Conservation (phyloP, 164 flowering plant genomes). For the Annona squamosa region DNA sequence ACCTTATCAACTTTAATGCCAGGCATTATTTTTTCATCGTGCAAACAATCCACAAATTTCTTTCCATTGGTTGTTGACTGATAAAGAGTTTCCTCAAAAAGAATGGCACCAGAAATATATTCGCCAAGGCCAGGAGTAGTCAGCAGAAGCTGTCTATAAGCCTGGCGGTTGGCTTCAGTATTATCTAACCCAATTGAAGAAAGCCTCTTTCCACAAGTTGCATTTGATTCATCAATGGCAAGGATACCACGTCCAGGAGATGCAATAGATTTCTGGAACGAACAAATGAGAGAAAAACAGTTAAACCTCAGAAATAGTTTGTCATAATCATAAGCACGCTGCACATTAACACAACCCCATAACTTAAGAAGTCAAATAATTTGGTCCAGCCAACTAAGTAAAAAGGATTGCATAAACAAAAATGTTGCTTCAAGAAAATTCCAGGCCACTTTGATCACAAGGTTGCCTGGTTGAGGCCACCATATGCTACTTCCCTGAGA, state of each 20-base stretch:
- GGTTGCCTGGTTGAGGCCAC: not conserved
- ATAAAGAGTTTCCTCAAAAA: constrained; percentile 87
- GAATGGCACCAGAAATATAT: constrained; percentile 80
- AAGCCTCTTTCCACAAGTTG: constrained; percentile 80
- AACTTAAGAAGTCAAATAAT: not conserved
- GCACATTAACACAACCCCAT: not conserved
- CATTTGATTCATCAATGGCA: constrained; percentile 84
- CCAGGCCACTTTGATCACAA: not conserved
- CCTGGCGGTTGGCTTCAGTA: constrained; percentile 71
- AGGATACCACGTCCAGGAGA: constrained; percentile 84
- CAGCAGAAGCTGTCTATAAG: constrained; percentile 70
- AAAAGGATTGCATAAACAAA: no score
- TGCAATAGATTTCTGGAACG: constrained; percentile 61
- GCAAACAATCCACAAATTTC: constrained; percentile 70
- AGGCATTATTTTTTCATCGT: constrained; percentile 61
- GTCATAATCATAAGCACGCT: not conserved
- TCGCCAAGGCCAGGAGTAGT: constrained; percentile 82
- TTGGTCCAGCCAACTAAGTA: not conserved
- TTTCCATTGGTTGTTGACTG: constrained; percentile 83
- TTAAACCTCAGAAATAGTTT: constrained; percentile 2
- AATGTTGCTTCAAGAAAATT: not conserved
- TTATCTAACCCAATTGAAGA: constrained; percentile 77
- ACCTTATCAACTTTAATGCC: constrained; percentile 96
- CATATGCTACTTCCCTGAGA: not conserved
- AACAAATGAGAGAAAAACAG: constrained; percentile 7